phyloP scores from a whole-genome alignment of 2,329 filamentous ascomycete genomes.

The Penicillium sp. region DNA sequence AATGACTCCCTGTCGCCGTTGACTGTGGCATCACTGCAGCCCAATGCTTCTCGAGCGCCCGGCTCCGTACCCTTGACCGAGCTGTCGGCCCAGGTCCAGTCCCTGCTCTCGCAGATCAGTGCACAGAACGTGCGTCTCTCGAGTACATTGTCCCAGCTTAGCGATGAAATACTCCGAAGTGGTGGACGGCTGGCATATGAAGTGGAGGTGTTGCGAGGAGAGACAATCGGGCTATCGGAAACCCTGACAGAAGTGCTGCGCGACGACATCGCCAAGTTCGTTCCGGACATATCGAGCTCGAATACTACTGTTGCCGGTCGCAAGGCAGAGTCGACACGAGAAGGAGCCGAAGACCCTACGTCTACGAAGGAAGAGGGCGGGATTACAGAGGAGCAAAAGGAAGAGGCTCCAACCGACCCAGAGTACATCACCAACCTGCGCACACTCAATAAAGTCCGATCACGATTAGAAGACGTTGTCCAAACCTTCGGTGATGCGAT shows the following conservation, averaged over 20 bases:
- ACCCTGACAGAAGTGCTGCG: slow-evolving; percentile 69
- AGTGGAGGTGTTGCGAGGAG: slow-evolving; percentile 87
- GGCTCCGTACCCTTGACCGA: slow-evolving; percentile 65
- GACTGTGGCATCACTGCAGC: slow-evolving; percentile 47
- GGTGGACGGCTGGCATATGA: slow-evolving; percentile 88
- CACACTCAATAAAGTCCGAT: slow-evolving; percentile 76
- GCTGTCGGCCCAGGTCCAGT: slow-evolving; percentile 76
- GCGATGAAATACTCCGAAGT: slow-evolving; percentile 89
- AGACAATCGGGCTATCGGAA: slow-evolving; percentile 77
- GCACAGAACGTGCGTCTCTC: slow-evolving; percentile 83
- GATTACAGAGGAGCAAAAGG: slow-evolving; percentile 4
- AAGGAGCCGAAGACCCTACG: slow-evolving; percentile 4
- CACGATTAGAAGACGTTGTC: slow-evolving; percentile 84
- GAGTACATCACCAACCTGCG: slow-evolving; percentile 74
- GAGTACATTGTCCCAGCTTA: slow-evolving; percentile 78
- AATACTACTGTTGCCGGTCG: not conserved
- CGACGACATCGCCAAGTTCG: slow-evolving; percentile 70
- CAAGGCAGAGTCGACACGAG: slow-evolving; percentile 6
- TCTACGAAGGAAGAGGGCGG: slow-evolving; percentile 4
- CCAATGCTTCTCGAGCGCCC: slow-evolving; percentile 41
- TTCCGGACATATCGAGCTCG: slow-evolving; percentile 46
- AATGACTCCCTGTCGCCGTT: slow-evolving; percentile 75
- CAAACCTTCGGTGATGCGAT: slow-evolving; percentile 92
- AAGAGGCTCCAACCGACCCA: slow-evolving; percentile 48
- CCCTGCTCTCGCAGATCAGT: slow-evolving; percentile 81